Evolutionary conservation across 345 rosid genomes (phyloP).

Genomic region (Turnera subulata): DNA sequence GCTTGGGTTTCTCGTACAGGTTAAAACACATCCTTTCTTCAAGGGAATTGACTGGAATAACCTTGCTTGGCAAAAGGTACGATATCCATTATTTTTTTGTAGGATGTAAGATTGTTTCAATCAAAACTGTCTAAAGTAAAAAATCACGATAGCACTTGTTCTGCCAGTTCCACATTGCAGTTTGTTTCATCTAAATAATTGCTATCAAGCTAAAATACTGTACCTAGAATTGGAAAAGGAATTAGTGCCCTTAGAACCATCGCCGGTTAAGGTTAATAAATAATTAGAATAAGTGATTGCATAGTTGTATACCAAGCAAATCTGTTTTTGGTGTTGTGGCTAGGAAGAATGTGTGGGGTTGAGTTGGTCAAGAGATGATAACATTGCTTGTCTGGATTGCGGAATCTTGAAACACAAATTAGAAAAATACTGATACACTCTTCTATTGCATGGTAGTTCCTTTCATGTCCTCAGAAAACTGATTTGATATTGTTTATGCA

Average conservation of each 20-base stretch:
- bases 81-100: not conserved
- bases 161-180: not conserved
- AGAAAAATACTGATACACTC: no score
- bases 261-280: no score
- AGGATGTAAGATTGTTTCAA: not conserved
- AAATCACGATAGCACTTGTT: slow-evolving; percentile 1
- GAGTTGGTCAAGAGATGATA: not conserved
- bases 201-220: not conserved
- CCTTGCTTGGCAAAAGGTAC: slow-evolving; percentile 66
- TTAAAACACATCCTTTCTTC: slow-evolving; percentile 63
- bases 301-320: no score
- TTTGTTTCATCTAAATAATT: not conserved
- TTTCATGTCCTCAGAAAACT: no score
- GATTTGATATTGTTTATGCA: no score
- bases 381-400: no score
- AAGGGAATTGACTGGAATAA: slow-evolving; percentile 69
- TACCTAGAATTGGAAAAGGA: no score
- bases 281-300: not conserved
- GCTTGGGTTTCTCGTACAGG: slow-evolving; percentile 41
- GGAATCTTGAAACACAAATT: no score
- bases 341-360: no score
- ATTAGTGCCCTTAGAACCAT: no score
- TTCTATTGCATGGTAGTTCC: no score
- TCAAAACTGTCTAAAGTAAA: no score
- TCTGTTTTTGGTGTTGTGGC: not conserved